These are phyloP conservation scores for Harringtonia aguacate DNA, from an alignment of 2,329 filamentous ascomycete species.

Conservation along the genomic window DNA sequence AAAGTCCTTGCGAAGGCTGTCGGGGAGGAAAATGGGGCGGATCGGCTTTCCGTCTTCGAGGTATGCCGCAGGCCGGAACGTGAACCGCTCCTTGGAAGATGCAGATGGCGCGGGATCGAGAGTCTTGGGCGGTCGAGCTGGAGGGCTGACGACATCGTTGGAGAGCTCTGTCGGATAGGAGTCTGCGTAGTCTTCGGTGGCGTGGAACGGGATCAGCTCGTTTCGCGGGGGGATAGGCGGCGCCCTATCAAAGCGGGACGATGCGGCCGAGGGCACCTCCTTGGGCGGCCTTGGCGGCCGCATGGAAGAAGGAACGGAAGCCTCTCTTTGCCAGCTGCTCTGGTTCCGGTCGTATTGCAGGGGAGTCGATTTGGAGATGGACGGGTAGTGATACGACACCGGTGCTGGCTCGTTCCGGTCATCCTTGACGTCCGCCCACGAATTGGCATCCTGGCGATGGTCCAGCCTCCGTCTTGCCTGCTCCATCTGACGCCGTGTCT, in stretches of 20 bases:
- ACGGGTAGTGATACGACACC: conserved; percentile 42
- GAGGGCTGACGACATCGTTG: conserved; percentile 3
- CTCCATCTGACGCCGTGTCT: conserved; percentile 40
- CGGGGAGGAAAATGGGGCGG: conserved; percentile 78
- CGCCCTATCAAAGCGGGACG: background rate
- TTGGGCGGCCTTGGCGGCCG: conserved; percentile 27
- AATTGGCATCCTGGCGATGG: conserved; percentile 17
- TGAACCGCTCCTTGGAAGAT: conserved; percentile 46
- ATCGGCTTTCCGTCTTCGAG: conserved; percentile 83
- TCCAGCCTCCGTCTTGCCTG: conserved; percentile 37
- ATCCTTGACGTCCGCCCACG: conserved; percentile 13
- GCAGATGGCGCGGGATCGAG: background rate
- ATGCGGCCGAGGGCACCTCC: conserved; percentile 11
- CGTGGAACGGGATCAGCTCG: background rate
- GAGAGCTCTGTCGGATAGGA: background rate
- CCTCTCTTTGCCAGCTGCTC: conserved; percentile 16
- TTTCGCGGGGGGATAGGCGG: conserved; percentile 2
- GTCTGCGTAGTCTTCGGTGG: conserved; percentile 1
- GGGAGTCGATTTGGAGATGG: conserved; percentile 40
- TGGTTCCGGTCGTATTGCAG: conserved; percentile 33
- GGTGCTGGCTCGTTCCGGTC: conserved; percentile 11
- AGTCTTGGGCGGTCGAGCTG: conserved; percentile 16
- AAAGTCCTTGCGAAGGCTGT: conserved; percentile 62
- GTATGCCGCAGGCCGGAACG: conserved; percentile 75
- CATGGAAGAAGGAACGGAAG: background rate